Conservation (phyloP, 1,139 yeast species). For the Lodderomyces parapsilosis region DNA sequence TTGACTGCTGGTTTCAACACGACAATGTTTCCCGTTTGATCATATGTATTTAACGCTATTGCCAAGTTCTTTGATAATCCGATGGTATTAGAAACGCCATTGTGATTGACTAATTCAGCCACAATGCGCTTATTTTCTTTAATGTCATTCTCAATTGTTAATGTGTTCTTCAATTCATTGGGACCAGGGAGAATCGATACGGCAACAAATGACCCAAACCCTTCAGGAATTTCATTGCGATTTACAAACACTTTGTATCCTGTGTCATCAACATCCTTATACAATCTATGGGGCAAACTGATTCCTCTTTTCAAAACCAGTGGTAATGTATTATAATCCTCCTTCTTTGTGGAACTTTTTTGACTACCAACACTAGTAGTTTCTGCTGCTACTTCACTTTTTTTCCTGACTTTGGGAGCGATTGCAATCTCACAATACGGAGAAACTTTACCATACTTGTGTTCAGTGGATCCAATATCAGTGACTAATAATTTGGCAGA, state of each 20-base stretch:
- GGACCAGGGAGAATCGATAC: conserved; percentile 63
- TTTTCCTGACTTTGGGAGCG: conserved; percentile 67
- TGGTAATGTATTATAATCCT: conserved; percentile 31
- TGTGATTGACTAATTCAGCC: conserved; percentile 50
- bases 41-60: conserved; percentile 54
- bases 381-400: conserved; percentile 27
- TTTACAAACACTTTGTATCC: conserved; percentile 47
- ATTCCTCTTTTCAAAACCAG: conserved; percentile 54
- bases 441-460: conserved; percentile 56
- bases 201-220: conserved; percentile 42
- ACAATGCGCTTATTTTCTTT: conserved; percentile 47
- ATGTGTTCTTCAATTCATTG: conserved; percentile 22
- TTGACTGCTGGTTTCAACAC: conserved; percentile 51
- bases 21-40: conserved; percentile 53
- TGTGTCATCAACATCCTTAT: conserved; percentile 18
- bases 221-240: conserved; percentile 30
- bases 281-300: conserved; percentile 51
- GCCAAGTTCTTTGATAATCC: conserved; percentile 60
- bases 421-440: conserved; percentile 79
- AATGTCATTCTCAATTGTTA: conserved; percentile 17
- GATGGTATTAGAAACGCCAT: conserved; percentile 40
- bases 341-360: conserved; percentile 18
- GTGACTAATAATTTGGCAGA: conserved; percentile 64
- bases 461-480: conserved; percentile 53
- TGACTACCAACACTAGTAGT: conserved; percentile 27